Conservation (phyloP, 805 yeast species). For the Starmerella sirachaensis region DNA sequence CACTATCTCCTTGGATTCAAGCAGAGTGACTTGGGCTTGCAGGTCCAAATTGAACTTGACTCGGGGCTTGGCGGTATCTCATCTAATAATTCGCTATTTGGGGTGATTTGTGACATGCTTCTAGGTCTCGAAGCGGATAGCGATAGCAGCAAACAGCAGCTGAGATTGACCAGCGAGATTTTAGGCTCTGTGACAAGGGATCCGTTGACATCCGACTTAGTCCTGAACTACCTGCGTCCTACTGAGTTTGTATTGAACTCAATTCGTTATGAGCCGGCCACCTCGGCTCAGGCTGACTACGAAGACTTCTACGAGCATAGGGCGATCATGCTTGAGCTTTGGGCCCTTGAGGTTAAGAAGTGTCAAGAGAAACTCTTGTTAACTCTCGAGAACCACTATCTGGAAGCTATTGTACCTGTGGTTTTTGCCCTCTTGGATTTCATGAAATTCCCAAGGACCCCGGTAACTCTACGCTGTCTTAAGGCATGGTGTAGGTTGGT, state of each 20-base stretch:
- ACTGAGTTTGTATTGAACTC: conserved; percentile 41
- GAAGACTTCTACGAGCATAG: conserved; percentile 47
- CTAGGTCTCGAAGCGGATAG: conserved; percentile 35
- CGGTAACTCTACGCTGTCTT: conserved; percentile 43
- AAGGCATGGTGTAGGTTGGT: conserved; percentile 78
- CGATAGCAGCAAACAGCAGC: conserved; percentile 36
- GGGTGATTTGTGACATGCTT: conserved; percentile 41
- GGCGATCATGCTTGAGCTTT: conserved; percentile 46
- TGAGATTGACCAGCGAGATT: conserved; percentile 37
- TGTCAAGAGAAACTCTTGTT: conserved; percentile 37
- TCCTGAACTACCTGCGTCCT: conserved; percentile 44
- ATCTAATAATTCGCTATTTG: conserved; percentile 45
- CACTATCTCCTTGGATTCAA: conserved; percentile 74
- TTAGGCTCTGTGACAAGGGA: conserved; percentile 50
- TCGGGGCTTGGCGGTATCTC: conserved; percentile 39
- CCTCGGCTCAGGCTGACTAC: neutral
- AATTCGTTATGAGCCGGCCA: conserved; percentile 30
- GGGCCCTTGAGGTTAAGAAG: conserved; percentile 63
- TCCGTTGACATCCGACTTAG: conserved; percentile 39
- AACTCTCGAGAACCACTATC: conserved; percentile 41
- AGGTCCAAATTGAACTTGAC: conserved; percentile 36
- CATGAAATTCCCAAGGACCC: conserved; percentile 37
- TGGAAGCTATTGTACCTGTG: conserved; percentile 34
- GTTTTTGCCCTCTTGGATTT: conserved; percentile 27
- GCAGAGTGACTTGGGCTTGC: conserved; percentile 32